Evolutionary conservation across 2,329 filamentous ascomycete species (phyloP), one percentile per base, ranked within the genome.

Genomic region (Fusarium sororula): DNA sequence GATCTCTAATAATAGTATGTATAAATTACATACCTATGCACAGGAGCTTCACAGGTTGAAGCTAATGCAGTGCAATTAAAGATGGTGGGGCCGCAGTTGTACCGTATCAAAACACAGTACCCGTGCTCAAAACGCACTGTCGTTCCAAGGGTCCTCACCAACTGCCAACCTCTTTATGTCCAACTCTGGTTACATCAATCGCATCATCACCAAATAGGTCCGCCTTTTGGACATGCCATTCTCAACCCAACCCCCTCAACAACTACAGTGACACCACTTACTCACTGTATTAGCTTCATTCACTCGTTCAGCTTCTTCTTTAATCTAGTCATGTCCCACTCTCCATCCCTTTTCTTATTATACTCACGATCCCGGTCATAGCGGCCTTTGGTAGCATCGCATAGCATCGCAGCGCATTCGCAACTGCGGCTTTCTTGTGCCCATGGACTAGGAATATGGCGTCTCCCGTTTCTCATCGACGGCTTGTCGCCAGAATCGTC

Each of bases 401-500:
- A 55, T 35, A 15, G 32, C 1, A 35, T 37, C 44, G 50, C 57
- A 54, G 38, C 45, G 63, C 44, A 20, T 55, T 57, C 56, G 51
- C 41, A 57, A 65, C 65, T 67, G 55, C 45, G 45, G 32, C 39
- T 15, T 55, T 66, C 63, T 45, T 51, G 65, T 48, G 32, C 28
- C 45, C 53, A 65, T 70, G 70, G 66, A 58, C 59, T 58, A 76
- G 58, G 57, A 67, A 56, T 39, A 78, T 75, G 76, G 68, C 75
- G 51, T 73, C 76, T 66, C 81, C 77, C 74, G 85, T 86, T 83
- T 81, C 83, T 72, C 80, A 83, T 61, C 78, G 83, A 53, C 83
- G 84, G 74, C 86, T 91, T 70, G 84, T 95, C 79, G 94, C 93
- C 82, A 91, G 91, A 81, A 90, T 97, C 82, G 90, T 95, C 84